Evolutionary conservation across 2,329 filamentous ascomycete genomes (phyloP), one percentile per base, ranked within the genome.

Genomic region (Neonectria punicea): DNA sequence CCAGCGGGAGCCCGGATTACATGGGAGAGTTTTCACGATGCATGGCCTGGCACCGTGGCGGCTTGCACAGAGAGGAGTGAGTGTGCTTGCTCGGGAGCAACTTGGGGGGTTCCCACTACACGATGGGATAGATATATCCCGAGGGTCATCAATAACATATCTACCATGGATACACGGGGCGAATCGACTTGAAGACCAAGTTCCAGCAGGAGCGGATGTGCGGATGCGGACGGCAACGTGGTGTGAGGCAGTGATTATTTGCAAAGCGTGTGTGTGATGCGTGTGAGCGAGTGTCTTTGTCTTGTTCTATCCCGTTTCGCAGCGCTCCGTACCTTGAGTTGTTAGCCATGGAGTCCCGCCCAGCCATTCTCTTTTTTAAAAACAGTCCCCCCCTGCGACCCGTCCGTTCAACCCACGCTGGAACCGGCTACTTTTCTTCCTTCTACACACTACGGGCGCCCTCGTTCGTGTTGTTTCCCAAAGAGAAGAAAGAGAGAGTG

Each of bases 321-420:
- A 51, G 44, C 47, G 56, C 53, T 20, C 53, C 49, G 58, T 60
- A 47, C 58, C 53, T 53, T 53, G 49, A 16, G 50, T 32, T 53
- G 50, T 53, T 60, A 53, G 39, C 39, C 49, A 50, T 39, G 36
- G 36, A 44, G 43, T 41, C 43, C 32, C n/a, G 36, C 53, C 60
- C 60, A 63, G 60, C 60, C 60, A 63, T 63, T 56, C 60, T 41
- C 39, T 63, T 63, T 63, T 43, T 56, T 43, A 18, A 58, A 63
- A 58, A 53, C 30, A 53, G 58, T 20, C 30, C 18, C 47, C 25
- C 25, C 25, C 25, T 5, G 25, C 25, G 39, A n/a, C 39, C 39
- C 39, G 39, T 43, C 39, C 39, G 39, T 20, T 43, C 39, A 43
- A 43, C 39, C 39, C 39, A 9, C n/a, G 9, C 39, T 43, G 39